Base-by-base conservation (phyloP, 208 protist genomes). In the Angomonas ambiguus region DNA sequence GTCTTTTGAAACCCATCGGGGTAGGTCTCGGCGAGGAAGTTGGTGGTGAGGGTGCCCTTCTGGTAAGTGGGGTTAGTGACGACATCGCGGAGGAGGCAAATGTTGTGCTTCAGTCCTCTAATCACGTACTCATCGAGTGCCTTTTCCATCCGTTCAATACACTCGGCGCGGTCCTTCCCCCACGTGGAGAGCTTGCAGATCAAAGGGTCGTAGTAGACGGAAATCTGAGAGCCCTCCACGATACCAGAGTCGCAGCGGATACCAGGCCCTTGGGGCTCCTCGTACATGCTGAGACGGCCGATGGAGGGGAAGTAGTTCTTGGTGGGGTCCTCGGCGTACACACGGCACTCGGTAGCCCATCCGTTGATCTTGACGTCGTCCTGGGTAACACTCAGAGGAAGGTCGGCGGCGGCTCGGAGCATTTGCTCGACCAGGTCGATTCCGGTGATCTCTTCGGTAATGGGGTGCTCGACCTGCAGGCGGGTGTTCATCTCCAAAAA, bases 401-500 rank as follows among this genome's bases (percentile, higher is more conserved):
- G 20, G 18, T 83, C 89, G 51, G 65, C 64, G 20, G 91, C 89
- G 28, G 78, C 79, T 35, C 92, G 73, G 22, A 99, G 67, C 91
- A 98, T 94, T 71, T 90, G 81, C 64, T 97, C 83, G 11, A 99
- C 98, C 6, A 99, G 83, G 77, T 99, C 97, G 35, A 92, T 59
- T 57, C 85, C 81, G 24, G 74, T 85, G 25, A 96, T 76, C 80
- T 97, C 82, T 80, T 99, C 98, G 28, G 97, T 99, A 31, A 99
- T 90, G 18, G 97, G 94, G 76, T 99, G 88, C 71, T 96, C 92
- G 31, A 95, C 92, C 82, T 99, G 98, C 27, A 99, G 82, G 35
- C 98, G 83, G n/a, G 98, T 99, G 74, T 99, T 99, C 97, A 99
- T 99, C 74, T 99, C 98, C 78, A 99, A 92, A 62, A 99, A 99